These are phyloP conservation scores for Coemansia sp. DNA, from an alignment of 192 early-diverging fungal species.

Conservation along the genomic window DNA sequence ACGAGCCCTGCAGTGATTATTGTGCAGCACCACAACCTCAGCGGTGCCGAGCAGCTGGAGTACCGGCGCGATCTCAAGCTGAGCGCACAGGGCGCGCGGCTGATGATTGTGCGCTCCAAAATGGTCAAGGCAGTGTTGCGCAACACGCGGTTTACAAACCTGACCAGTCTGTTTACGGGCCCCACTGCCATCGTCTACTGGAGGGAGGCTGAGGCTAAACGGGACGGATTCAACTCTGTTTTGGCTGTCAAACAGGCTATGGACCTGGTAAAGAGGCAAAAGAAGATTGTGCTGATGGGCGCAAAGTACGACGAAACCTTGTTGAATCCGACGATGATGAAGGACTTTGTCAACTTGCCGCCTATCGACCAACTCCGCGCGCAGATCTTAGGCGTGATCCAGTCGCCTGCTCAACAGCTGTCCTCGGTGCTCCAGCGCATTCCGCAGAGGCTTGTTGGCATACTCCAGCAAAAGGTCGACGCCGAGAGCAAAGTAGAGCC, in stretches of 20 bases:
- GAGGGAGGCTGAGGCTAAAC: neutral
- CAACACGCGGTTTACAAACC: conserved; percentile 34
- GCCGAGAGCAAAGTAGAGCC: conserved; percentile 14
- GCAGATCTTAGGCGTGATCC: conserved; percentile 41
- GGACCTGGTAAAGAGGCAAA: conserved; percentile 17
- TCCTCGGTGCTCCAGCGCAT: conserved; percentile 24
- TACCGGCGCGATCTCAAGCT: conserved; percentile 26
- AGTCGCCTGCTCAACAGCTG: conserved; percentile 33
- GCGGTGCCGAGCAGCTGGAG: conserved; percentile 32
- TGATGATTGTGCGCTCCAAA: conserved; percentile 44
- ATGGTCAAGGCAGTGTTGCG: conserved; percentile 49
- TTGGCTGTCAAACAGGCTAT: conserved; percentile 28
- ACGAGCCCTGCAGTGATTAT: conserved; percentile 24
- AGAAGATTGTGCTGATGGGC: conserved; percentile 44
- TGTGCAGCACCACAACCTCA: conserved; percentile 50
- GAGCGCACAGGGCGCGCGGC: conserved; percentile 17
- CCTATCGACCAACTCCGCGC: conserved; percentile 33
- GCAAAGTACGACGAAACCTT: conserved; percentile 35
- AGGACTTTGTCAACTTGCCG: conserved; percentile 39
- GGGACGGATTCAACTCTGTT: neutral
- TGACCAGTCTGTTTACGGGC: conserved; percentile 39
- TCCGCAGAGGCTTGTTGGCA: conserved; percentile 45
- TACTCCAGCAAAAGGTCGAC: conserved; percentile 35
- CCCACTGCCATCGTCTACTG: conserved; percentile 46
- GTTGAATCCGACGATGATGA: conserved; percentile 38